A percentile compares a stretch with the other conserved stretches of the same genome.
These are phyloP conservation scores for Francoa sonchifolia DNA, from an alignment of 441 rosid genomes.

Conservation along the genomic window DNA sequence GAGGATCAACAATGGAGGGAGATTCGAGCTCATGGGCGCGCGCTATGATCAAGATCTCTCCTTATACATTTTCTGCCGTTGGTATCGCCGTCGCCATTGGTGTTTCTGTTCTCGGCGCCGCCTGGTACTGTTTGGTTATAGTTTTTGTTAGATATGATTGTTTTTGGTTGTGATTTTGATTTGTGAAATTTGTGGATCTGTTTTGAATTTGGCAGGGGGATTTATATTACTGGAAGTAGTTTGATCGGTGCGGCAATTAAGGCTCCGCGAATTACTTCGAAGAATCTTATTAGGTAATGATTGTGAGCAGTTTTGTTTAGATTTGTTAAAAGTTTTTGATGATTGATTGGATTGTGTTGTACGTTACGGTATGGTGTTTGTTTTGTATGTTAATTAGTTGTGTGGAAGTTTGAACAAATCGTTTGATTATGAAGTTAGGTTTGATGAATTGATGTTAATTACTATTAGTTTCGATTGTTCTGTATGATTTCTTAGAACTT, in stretches of 20 bases:
- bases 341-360: background rate
- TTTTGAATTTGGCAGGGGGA: constrained; percentile 45
- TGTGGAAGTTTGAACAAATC: too few relatives aligned
- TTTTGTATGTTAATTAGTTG: too few relatives aligned
- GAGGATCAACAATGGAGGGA: constrained; percentile 22
- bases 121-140: too few relatives aligned
- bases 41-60: constrained; percentile 71
- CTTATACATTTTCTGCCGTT: constrained; percentile 84
- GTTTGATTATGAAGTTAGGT: too few relatives aligned
- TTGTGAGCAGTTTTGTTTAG: background rate
- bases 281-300: constrained; percentile 79
- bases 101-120: constrained; percentile 97
- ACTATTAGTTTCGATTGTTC: too few relatives aligned
- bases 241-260: constrained; percentile 94
- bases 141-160: too few relatives aligned
- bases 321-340: background rate
- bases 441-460: too few relatives aligned
- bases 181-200: background rate
- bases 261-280: constrained; percentile 97
- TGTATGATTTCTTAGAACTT: too few relatives aligned
- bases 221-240: constrained; percentile 91
- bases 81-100: constrained; percentile 94
- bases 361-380: too few relatives aligned
- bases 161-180: background rate
- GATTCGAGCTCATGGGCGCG: constrained; percentile 67